Conservation (phyloP, 164 flowering plant genomes). For the Chloranthus sessilifolius region DNA sequence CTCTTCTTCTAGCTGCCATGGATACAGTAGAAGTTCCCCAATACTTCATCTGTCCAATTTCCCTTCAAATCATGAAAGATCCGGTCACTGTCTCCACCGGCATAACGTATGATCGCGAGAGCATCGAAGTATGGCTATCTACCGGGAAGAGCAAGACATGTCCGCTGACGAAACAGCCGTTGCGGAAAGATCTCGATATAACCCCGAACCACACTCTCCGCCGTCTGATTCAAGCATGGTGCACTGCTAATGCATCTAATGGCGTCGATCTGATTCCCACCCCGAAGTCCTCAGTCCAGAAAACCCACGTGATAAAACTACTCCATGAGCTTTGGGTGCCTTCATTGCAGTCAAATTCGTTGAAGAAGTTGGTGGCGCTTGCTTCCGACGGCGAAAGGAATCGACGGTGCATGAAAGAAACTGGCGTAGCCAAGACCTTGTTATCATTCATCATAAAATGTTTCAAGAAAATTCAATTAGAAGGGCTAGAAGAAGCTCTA, state of each 20-base stretch:
- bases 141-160: constrained; percentile 28
- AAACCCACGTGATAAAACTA: constrained; percentile 25
- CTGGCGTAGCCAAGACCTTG: constrained; percentile 34
- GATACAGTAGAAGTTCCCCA: constrained; percentile 47
- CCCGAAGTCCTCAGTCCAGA: constrained; percentile 36
- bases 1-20: constrained; percentile 3
- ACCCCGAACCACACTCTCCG: constrained; percentile 75
- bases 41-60: constrained; percentile 62
- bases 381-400: constrained; percentile 36
- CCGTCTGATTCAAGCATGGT: constrained; percentile 68
- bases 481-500: constrained; percentile 40
- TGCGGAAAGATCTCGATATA: constrained; percentile 31
- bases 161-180: constrained; percentile 56
- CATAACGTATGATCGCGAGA: constrained; percentile 66
- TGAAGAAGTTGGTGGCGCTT: constrained; percentile 24
- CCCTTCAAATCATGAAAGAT: constrained; percentile 71
- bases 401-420: constrained; percentile 34
- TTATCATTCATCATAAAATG: constrained; percentile 15
- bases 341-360: constrained; percentile 10
- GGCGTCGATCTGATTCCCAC: constrained; percentile 47
- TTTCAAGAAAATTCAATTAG: constrained; percentile 2
- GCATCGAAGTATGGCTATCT: constrained; percentile 58
- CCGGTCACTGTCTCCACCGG: constrained; percentile 59
- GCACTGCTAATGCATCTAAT: constrained; percentile 29
- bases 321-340: constrained; percentile 25